Evolutionary conservation across 768 basidiomycete species (phyloP).

Genomic region (Calocybe indica): DNA sequence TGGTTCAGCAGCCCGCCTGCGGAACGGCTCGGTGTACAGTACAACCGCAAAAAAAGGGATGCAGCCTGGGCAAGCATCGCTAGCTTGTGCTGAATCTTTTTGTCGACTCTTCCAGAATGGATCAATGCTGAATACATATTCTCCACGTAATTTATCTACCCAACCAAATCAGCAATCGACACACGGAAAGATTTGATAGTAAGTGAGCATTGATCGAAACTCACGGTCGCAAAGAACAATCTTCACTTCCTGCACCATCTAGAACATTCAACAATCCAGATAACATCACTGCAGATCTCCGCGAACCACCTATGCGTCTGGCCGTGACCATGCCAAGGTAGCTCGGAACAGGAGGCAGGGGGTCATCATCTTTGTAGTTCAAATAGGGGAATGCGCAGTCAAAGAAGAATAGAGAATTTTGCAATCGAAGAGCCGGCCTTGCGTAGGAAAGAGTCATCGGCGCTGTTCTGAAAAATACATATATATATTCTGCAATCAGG

Average conservation of each 20-base stretch:
- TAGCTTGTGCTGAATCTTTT: conserved; percentile 44
- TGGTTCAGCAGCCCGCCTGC: not conserved
- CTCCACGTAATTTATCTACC: conserved; percentile 49
- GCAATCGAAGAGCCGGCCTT: conserved; percentile 41
- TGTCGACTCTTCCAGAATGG: conserved; percentile 53
- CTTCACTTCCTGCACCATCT: conserved; percentile 56
- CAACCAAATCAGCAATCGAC: not conserved
- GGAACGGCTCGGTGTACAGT: conserved; percentile 31
- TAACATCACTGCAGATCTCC: conserved; percentile 37
- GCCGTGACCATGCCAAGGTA: conserved; percentile 8
- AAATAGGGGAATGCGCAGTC: conserved; percentile 53
- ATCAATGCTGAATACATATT: conserved; percentile 50
- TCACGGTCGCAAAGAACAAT: conserved; percentile 53
- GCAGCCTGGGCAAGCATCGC: conserved; percentile 40
- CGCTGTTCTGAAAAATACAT: conserved; percentile 20
- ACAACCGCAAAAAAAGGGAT: conserved; percentile 47
- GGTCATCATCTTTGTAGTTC: conserved; percentile 29
- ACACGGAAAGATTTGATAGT: not conserved
- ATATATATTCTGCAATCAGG: not conserved
- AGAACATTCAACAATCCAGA: conserved; percentile 53
- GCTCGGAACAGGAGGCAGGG: not conserved
- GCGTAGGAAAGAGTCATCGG: conserved; percentile 45
- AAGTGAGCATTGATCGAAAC: conserved; percentile 7
- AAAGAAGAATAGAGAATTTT: conserved; percentile 44
- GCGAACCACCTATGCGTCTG: not conserved